These are phyloP conservation scores for Candida cerambycidarum DNA, from an alignment of 805 yeast genomes.

Conservation along the genomic window DNA sequence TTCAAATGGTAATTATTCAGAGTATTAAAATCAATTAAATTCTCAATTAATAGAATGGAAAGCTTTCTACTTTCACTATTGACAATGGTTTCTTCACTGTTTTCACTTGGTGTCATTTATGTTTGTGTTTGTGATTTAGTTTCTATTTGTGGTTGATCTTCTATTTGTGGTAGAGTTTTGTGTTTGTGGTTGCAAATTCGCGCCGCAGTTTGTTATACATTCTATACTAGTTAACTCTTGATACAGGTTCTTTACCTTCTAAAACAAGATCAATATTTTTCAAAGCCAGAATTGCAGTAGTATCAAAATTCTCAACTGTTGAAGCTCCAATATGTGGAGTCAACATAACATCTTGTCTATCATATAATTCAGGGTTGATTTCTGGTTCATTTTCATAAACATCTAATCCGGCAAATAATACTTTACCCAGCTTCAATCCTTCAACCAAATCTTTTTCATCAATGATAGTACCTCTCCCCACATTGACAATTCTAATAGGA, in stretches of 20 bases:
- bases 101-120: constrained; percentile 1
- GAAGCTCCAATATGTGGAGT: constrained; percentile 76
- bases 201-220: not conserved
- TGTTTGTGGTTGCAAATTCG: constrained; percentile 3
- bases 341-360: constrained; percentile 61
- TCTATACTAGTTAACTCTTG: constrained; percentile 12
- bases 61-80: constrained; percentile 55
- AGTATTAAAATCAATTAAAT: constrained; percentile 21
- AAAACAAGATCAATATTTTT: constrained; percentile 51
- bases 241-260: constrained; percentile 10
- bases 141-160: not conserved
- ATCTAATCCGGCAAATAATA: constrained; percentile 69
- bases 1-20: constrained; percentile 17
- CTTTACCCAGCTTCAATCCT: constrained; percentile 59
- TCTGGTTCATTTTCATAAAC: constrained; percentile 67
- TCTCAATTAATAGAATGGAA: constrained; percentile 20
- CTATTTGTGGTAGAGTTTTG: not conserved
- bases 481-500: constrained; percentile 65
- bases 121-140: not conserved
- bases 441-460: constrained; percentile 64
- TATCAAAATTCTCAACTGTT: constrained; percentile 53
- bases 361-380: constrained; percentile 48
- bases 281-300: constrained; percentile 53
- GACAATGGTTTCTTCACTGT: not conserved
- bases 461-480: constrained; percentile 72